phyloP scores from a whole-genome alignment of 1,139 yeast genomes.

The Suhomyces bolitotheri region DNA sequence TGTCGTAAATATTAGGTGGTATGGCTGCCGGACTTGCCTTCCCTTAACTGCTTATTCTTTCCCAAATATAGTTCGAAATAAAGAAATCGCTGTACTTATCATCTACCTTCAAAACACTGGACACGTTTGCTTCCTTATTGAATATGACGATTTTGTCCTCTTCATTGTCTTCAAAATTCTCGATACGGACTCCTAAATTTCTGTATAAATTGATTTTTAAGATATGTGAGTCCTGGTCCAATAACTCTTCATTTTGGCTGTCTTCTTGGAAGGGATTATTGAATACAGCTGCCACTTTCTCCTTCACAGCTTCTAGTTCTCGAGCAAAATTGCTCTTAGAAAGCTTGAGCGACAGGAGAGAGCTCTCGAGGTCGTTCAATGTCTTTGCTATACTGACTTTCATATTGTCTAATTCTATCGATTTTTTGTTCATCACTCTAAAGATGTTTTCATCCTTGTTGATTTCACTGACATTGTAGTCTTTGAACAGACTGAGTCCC shows the following conservation, averaged over 20 bases:
- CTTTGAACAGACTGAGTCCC: conserved; percentile 13
- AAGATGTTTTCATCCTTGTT: conserved; percentile 25
- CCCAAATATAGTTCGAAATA: conserved; percentile 74
- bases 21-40: too few species aligned
- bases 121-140: conserved; percentile 47
- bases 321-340: conserved; percentile 43
- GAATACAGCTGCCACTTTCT: conserved; percentile 26
- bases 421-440: conserved; percentile 28
- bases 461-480: conserved; percentile 9
- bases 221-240: conserved; percentile 34
- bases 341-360: conserved; percentile 48
- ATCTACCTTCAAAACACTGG: conserved; percentile 57
- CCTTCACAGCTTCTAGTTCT: conserved; percentile 24
- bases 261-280: conserved; percentile 14
- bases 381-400: conserved; percentile 57
- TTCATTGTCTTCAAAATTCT: conserved; percentile 18
- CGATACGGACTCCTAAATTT: conserved; percentile 45
- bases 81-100: conserved; percentile 62
- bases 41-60: conserved; percentile 32
- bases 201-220: conserved; percentile 48
- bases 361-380: conserved; percentile 56
- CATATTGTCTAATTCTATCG: conserved; percentile 45
- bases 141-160: conserved; percentile 48
- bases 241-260: conserved; percentile 21
- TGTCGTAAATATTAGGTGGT: too few species aligned